These are phyloP conservation scores for Cucurbita ficifolia DNA, from an alignment of 306 rosid species.

Conservation along the genomic window DNA sequence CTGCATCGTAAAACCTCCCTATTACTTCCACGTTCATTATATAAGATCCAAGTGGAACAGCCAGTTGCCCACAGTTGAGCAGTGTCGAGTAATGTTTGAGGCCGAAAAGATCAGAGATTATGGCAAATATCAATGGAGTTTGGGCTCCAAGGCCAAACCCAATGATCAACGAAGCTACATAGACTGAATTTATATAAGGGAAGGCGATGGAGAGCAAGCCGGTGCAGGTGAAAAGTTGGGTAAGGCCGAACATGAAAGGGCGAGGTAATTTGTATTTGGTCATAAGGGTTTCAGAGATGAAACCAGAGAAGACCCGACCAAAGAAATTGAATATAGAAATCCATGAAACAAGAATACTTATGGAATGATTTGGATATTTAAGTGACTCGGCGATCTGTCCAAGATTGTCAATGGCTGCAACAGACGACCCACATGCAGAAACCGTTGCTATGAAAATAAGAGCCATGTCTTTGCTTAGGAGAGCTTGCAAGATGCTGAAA, in stretches of 20 bases:
- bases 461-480: background rate
- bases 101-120: no score
- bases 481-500: background rate
- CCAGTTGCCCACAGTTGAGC: background rate
- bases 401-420: background rate
- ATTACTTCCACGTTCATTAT: background rate
- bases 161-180: no score
- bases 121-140: no score
- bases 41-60: constrained; percentile 8
- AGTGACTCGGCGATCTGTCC: background rate
- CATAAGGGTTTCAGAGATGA: background rate
- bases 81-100: no score
- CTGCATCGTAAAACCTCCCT: constrained; percentile 4
- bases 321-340: background rate
- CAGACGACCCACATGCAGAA: background rate
- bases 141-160: no score
- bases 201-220: no score
- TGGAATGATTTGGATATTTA: background rate
- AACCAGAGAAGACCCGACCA: background rate
- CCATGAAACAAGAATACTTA: background rate
- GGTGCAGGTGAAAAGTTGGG: no score
- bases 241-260: no score
- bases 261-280: background rate
- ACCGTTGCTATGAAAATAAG: background rate
- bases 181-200: no score